A percentile compares a stretch with the other conserved stretches of the same genome.
Evolutionary conservation across 192 early-diverging fungal genomes (phyloP).

Genomic region (Linnemannia zychae): DNA sequence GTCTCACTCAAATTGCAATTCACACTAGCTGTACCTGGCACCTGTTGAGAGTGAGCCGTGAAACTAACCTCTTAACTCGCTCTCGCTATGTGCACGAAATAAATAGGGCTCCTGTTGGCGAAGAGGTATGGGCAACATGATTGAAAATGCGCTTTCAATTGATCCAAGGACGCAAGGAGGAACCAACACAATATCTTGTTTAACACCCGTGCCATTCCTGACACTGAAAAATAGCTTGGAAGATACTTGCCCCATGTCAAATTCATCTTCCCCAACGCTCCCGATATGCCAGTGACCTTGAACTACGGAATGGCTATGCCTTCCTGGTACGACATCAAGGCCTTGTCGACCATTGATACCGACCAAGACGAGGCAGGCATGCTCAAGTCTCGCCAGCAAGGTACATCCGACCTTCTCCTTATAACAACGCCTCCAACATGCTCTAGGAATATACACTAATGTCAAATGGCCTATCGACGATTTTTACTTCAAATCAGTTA

Average conservation of each 20-base stretch:
- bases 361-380: constrained; percentile 84
- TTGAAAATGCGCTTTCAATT: not conserved
- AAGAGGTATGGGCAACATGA: constrained; percentile 18
- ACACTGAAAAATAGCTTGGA: constrained; percentile 60
- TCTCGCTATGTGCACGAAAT: not conserved
- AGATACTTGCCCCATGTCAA: constrained; percentile 84
- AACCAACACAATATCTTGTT: no score
- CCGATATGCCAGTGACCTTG: constrained; percentile 74
- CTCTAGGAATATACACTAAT: not conserved
- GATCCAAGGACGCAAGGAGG: no score
- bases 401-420: constrained; percentile 1
- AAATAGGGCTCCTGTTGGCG: constrained; percentile 37
- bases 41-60: not conserved
- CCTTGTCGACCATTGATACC: constrained; percentile 61
- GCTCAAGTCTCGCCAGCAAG: constrained; percentile 57
- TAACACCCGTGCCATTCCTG: not conserved
- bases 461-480: not conserved
- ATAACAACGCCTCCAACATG: not conserved
- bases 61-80: not conserved
- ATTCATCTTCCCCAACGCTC: constrained; percentile 92
- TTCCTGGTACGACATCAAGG: constrained; percentile 89
- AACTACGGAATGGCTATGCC: constrained; percentile 92
- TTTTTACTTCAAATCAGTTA: constrained; percentile 59
- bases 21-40: not conserved
- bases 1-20: constrained; percentile 5